A percentile compares a stretch with the other conserved stretches of the same genome.
Conservation (phyloP, 768 basidiomycete species). For the Amanita thiersii region DNA sequence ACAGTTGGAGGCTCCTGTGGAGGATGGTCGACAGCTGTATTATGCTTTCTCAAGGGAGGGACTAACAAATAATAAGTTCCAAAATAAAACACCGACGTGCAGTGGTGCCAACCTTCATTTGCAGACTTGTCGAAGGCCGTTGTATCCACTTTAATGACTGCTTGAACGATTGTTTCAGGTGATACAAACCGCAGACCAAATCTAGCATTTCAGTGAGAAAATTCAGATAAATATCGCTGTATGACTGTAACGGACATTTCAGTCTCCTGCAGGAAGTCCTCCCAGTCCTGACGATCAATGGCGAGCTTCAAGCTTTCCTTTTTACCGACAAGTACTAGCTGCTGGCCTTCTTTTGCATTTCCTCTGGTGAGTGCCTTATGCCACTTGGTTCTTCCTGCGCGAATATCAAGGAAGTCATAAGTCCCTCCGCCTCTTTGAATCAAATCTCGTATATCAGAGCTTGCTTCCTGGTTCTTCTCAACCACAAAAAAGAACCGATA, state of each 20-base stretch:
- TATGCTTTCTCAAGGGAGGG: constrained; percentile 32
- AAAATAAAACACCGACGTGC: background rate
- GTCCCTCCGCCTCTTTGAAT: constrained; percentile 49
- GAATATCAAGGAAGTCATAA: constrained; percentile 55
- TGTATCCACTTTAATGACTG: constrained; percentile 31
- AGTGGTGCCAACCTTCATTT: constrained; percentile 5
- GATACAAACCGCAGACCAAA: constrained; percentile 34
- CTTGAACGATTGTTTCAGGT: constrained; percentile 42
- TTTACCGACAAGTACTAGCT: constrained; percentile 47
- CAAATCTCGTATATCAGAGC: constrained; percentile 42
- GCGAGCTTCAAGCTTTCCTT: constrained; percentile 35
- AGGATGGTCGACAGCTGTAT: constrained; percentile 44
- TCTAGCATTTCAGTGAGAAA: constrained; percentile 15
- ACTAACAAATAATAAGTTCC: constrained; percentile 8
- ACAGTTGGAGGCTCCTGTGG: constrained; percentile 40
- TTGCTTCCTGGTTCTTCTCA: constrained; percentile 43
- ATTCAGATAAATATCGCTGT: background rate
- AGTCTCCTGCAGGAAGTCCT: constrained; percentile 40
- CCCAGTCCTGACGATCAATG: constrained; percentile 49
- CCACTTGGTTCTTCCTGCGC: constrained; percentile 39
- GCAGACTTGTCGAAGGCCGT: constrained; percentile 18
- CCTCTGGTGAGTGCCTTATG: constrained; percentile 44
- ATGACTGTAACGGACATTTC: constrained; percentile 14
- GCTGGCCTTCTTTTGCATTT: constrained; percentile 40
- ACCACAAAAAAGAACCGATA: constrained; percentile 55